Conservation (phyloP, 257 asterid genomes). For the Lycium ferocissimum region DNA sequence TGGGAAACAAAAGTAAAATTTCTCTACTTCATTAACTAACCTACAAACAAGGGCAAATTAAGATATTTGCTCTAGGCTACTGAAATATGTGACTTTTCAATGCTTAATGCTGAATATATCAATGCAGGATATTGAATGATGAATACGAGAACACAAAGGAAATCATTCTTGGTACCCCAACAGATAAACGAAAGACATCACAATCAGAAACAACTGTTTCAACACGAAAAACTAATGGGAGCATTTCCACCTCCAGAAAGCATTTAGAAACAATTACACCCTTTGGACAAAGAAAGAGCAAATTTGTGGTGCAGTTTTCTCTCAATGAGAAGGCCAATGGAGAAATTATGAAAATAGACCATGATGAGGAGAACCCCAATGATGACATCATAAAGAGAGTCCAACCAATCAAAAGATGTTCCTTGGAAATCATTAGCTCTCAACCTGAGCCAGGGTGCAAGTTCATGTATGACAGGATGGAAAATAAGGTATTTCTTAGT, state of each 20-base stretch:
- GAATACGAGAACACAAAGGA: slow-evolving; percentile 60
- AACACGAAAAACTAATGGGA: slow-evolving; percentile 56
- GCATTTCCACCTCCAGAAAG: slow-evolving; percentile 59
- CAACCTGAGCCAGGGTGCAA: slow-evolving; percentile 84
- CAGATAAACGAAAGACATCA: slow-evolving; percentile 42
- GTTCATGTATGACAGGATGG: slow-evolving; percentile 93
- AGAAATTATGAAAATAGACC: slow-evolving; percentile 54
- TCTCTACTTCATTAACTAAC: background rate
- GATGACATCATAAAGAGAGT: slow-evolving; percentile 85
- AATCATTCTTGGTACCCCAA: slow-evolving; percentile 60
- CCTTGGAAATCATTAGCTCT: slow-evolving; percentile 56
- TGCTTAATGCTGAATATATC: background rate
- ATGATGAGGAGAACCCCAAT: slow-evolving; percentile 52
- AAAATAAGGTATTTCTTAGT: slow-evolving; percentile 73
- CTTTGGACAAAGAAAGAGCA: slow-evolving; percentile 82
- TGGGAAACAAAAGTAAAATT: slow-evolving; percentile 6
- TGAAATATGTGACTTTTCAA: slow-evolving; percentile 14
- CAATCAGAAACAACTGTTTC: slow-evolving; percentile 55
- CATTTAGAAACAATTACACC: slow-evolving; percentile 78
- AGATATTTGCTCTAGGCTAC: background rate
- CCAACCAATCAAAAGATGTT: slow-evolving; percentile 68
- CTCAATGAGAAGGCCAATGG: slow-evolving; percentile 60
- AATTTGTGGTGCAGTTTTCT: slow-evolving; percentile 76
- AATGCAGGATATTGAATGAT: slow-evolving; percentile 67
- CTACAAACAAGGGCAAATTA: background rate